Base-by-base conservation (phyloP, 2,329 filamentous ascomycete genomes). In the Scedosporium apiospermum region DNA sequence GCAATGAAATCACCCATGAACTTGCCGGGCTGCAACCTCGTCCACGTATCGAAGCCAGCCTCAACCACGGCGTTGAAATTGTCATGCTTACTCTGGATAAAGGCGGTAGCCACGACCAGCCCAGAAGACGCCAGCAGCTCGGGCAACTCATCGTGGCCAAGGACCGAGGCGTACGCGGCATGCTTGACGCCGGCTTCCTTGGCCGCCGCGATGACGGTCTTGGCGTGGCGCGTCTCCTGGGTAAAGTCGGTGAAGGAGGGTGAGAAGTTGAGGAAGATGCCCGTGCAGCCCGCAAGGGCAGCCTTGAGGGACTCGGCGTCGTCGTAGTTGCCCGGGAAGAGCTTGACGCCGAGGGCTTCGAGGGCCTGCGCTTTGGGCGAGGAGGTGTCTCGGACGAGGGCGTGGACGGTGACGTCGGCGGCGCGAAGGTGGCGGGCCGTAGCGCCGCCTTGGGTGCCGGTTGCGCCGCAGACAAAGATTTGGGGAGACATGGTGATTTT, bases 1-100 rank as follows among this genome's bases (percentile, higher is more conserved):
- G 69, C 63, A 4, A 82, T 58, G 64, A 77, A 78, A 66, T 84
- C 84, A 21, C 74, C 72, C 76, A 81, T 80, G 71, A 84, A 83
- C 66, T 74, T 76, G 1, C 76, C 78, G 0, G 79, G 79, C 1
- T 79, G 77, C 1, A 84, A 67, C 23, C 83, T 74, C 0, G 80
- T 82, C 75, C 77, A 83, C 6, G 68, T 65, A 14, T 73, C 65
- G 63, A 80, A 77, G 2, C 74, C 74, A 1, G 70, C 67, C 7
- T 66, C 62, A 21, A 73, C 69, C 3, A 80, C 68, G 21, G 70
- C 69, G 1, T 71, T 64, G 64, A 83, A 80, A 23, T 81, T 73
- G 1, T 68, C 67, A 21, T 71, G 67, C 66, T 84, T 84, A 21
- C 70, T 70, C 6, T 70, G 63, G 3, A 78, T 63, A 2, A 75